phyloP scores from a whole-genome alignment of 345 rosid species.

The Eucalyptus tenuipes region DNA sequence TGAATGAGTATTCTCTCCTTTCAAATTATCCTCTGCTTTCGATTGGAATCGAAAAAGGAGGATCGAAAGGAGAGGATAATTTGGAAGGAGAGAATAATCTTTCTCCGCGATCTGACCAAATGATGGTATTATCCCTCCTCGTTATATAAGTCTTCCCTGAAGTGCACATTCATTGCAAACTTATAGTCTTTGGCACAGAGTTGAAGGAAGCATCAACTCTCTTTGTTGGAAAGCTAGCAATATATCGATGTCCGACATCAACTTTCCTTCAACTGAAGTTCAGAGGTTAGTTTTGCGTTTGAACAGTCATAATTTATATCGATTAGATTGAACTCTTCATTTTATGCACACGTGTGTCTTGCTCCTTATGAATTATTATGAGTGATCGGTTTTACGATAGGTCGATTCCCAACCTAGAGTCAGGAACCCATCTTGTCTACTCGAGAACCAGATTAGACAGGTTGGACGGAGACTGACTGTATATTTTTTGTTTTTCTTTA shows the following conservation, averaged over 20 bases:
- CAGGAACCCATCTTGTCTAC: too few relatives aligned
- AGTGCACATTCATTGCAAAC: not conserved
- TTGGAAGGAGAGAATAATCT: too few relatives aligned
- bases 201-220: not conserved
- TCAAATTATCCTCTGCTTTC: too few relatives aligned
- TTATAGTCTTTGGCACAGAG: accelerated
- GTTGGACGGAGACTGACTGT: accelerated
- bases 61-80: too few relatives aligned
- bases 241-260: accelerated
- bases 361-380: not conserved
- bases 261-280: not conserved
- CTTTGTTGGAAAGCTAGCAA: not conserved
- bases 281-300: not conserved
- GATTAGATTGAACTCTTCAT: not conserved
- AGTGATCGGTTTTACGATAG: accelerated
- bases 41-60: too few relatives aligned
- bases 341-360: not conserved
- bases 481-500: accelerated
- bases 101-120: too few relatives aligned
- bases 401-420: too few relatives aligned
- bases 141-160: accelerated
- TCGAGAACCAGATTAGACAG: accelerated
- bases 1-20: too few relatives aligned
- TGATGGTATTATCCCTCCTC: too few relatives aligned
- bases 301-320: not conserved